These are phyloP conservation scores for Aureobasidium melanogenum DNA, from an alignment of 2,329 filamentous ascomycete species.

Conservation along the genomic window DNA sequence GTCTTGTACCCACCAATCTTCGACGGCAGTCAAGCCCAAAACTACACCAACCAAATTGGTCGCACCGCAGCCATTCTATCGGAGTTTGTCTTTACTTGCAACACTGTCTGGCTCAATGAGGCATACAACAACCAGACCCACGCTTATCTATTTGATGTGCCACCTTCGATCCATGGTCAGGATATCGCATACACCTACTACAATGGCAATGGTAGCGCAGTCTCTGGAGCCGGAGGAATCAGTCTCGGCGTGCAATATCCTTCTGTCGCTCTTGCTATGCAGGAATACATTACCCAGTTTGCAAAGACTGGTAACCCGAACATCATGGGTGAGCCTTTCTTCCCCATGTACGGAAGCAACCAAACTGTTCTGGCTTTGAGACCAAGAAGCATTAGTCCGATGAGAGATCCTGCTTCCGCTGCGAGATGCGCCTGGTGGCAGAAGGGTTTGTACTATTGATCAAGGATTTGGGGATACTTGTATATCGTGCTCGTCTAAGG, in stretches of 20 bases:
- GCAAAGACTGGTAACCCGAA: slow-evolving; percentile 31
- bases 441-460: slow-evolving; percentile 32
- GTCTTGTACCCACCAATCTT: slow-evolving; percentile 44
- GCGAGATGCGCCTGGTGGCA: slow-evolving; percentile 47
- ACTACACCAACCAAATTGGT: slow-evolving; percentile 37
- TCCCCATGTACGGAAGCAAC: slow-evolving; percentile 39
- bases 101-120: slow-evolving; percentile 41
- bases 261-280: slow-evolving; percentile 34
- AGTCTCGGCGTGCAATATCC: slow-evolving; percentile 10
- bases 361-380: slow-evolving; percentile 35
- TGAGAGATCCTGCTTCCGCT: slow-evolving; percentile 40
- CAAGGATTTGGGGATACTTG: neutral
- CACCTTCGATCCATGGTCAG: slow-evolving; percentile 44
- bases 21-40: slow-evolving; percentile 32
- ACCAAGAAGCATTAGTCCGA: slow-evolving; percentile 28
- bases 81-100: slow-evolving; percentile 42
- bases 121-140: slow-evolving; percentile 41
- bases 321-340: slow-evolving; percentile 32
- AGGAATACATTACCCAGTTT: slow-evolving; percentile 39
- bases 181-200: slow-evolving; percentile 48
- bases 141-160: slow-evolving; percentile 45
- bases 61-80: slow-evolving; percentile 34
- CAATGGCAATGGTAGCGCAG: slow-evolving; percentile 25
- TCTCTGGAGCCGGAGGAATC: neutral
- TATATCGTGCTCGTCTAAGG: neutral